A percentile compares a stretch with the other conserved stretches of the same genome.
Evolutionary conservation across 2,329 filamentous ascomycete genomes (phyloP).

Genomic region (Bertia moriformis): DNA sequence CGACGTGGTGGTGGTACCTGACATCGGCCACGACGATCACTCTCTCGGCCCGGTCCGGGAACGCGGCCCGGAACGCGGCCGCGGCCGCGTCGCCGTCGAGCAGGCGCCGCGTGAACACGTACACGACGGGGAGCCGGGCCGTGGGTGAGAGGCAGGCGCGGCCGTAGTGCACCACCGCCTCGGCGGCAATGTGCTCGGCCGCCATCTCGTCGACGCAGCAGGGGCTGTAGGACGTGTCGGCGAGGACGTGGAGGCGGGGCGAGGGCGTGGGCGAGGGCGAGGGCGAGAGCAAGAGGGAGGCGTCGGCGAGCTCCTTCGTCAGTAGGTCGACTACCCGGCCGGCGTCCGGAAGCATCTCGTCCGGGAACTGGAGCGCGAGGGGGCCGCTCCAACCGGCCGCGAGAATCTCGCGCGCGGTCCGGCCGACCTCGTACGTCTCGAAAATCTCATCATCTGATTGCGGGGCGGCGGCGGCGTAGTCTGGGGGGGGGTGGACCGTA

Average conservation of each 20-base stretch:
- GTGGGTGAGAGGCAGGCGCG: constrained; percentile 84
- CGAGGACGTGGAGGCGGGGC: constrained; percentile 62
- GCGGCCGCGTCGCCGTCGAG: constrained; percentile 46
- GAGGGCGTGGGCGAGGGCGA: constrained; percentile 2
- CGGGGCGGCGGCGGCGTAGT: too few relatives aligned
- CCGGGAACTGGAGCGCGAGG: constrained; percentile 86
- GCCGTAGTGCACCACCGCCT: constrained; percentile 88
- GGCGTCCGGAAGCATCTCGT: constrained; percentile 78
- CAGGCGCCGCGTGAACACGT: constrained; percentile 68
- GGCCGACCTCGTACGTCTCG: constrained; percentile 69
- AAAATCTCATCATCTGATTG: too few relatives aligned
- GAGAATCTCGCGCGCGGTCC: constrained; percentile 66
- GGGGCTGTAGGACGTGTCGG: constrained; percentile 89
- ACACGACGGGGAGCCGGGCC: constrained; percentile 70
- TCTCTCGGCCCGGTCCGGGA: constrained; percentile 45
- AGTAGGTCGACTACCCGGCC: constrained; percentile 63
- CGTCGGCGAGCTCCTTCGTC: constrained; percentile 4
- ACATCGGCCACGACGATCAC: constrained; percentile 80
- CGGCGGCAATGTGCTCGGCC: constrained; percentile 78
- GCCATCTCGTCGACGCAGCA: constrained; percentile 97
- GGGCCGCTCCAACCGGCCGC: constrained; percentile 52
- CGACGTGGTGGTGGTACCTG: constrained; percentile 66
- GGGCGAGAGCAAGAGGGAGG: constrained; percentile 4
- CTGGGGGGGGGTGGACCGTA: too few relatives aligned
- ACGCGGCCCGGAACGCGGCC: constrained; percentile 51